Base-by-base conservation (phyloP, 2,329 filamentous ascomycete species). In the Fusarium bulbicola region DNA sequence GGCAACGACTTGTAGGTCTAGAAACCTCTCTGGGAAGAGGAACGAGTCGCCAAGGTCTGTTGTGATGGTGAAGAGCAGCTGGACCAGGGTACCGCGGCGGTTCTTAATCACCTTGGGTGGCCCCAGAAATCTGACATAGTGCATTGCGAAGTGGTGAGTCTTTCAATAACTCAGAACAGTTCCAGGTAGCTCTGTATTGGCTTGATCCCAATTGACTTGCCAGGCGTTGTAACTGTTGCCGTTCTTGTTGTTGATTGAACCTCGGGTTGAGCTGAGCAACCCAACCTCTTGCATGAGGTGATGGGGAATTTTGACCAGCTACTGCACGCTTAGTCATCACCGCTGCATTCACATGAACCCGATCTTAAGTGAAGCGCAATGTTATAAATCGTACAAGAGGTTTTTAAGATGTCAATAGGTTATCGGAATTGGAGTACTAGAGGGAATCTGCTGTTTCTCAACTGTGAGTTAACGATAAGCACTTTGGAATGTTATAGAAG, bases 11-110 rank as follows among this genome's bases (percentile, higher is more conserved):
- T 80, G 77, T 7, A 90, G 79, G 20, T 82, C 80, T n/a, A 89
- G 66, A 9, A 86, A 83, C 24, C 78, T 76, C 20, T 82, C 79
- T 2, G 86, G 85, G n/a, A 74, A 80, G 16, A 90, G 83, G 56
- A 88, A 88, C 1, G 86, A 82, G 74, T 90, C 88, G 37, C 88
- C 87, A 3, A 90, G 82, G 66, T 90, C 88, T 18, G 88, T 90
- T 16, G 87, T 89, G 72, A 90, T 85, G 66, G 87, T 86, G 68
- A 90, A 80, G 3, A 88, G 81, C 7, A 90, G 75, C 54, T 83
- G 82, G 13, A 87, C 75, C 20, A 73, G 24, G 74, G 80, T 72
- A 66, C 72, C 72, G 50, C 72, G 66, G 66, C 75, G 59, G 18
- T 73, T 42, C 62, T 58, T 74, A 2, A 78, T 77, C 49, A 86